Percentiles rank a stretch among this genome's conserved stretches.
Evolutionary conservation across 148 eudicot genomes (phyloP).

Genomic region (Camellia lanceoleosa): DNA sequence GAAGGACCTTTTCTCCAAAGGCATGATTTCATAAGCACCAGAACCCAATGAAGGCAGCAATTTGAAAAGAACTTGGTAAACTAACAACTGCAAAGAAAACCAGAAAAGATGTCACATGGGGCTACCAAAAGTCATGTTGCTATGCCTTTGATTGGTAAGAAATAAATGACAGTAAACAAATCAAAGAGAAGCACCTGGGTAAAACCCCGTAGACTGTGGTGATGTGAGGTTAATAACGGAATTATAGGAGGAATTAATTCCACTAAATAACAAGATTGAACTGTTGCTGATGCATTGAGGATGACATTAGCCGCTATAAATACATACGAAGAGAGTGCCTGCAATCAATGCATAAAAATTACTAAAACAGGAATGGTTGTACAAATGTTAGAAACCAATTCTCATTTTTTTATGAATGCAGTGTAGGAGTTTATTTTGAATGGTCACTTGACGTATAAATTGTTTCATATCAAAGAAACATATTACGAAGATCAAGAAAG

Average conservation of each 20-base stretch:
- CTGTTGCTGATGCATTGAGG: slow-evolving; percentile 61
- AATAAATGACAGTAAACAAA: slow-evolving; percentile 10
- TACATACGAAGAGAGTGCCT: slow-evolving; percentile 97
- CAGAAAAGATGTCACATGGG: slow-evolving; percentile 9
- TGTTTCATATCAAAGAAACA: too few relatives aligned
- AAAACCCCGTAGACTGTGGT: slow-evolving; percentile 91
- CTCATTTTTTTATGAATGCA: neutral
- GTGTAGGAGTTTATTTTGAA: neutral
- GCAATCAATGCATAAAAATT: slow-evolving; percentile 29
- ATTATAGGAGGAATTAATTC: slow-evolving; percentile 84
- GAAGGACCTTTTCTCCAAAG: slow-evolving; percentile 81
- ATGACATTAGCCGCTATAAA: slow-evolving; percentile 92
- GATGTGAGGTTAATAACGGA: slow-evolving; percentile 94
- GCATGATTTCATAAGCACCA: slow-evolving; percentile 27
- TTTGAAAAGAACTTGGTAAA: slow-evolving; percentile 70
- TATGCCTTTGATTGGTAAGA: neutral
- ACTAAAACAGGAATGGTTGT: neutral
- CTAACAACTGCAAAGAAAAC: slow-evolving; percentile 62
- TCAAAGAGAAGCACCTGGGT: slow-evolving; percentile 53
- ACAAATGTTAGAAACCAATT: neutral
- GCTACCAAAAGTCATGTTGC: neutral
- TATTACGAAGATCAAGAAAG: neutral
- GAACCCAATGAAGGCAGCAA: slow-evolving; percentile 46
- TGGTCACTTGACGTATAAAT: too few relatives aligned
- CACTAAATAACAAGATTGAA: slow-evolving; percentile 50